Conservation (phyloP, 139 green algal genomes). For the Micromonas commoda region DNA sequence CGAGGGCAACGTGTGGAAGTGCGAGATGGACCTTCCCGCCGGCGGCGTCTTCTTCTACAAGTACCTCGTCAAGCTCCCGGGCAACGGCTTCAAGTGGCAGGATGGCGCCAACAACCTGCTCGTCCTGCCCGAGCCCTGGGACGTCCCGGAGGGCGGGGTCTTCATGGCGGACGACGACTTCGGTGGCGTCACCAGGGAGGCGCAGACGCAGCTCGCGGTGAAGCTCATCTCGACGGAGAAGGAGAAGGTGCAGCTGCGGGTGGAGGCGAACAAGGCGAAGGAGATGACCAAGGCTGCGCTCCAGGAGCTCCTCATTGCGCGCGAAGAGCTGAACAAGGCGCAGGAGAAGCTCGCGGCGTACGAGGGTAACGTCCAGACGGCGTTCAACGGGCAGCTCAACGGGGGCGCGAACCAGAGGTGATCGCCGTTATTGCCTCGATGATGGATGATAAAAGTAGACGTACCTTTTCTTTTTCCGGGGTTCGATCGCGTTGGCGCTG, state of each 20-base stretch:
- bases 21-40: conserved; percentile 20
- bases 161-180: conserved; percentile 20
- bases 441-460: too few relatives aligned
- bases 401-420: background rate
- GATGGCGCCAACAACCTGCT: conserved; percentile 30
- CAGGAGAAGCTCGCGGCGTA: background rate
- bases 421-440: too few relatives aligned
- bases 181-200: background rate
- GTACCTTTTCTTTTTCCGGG: too few relatives aligned
- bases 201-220: background rate
- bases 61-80: conserved; percentile 17
- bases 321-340: conserved; percentile 13
- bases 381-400: background rate
- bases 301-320: conserved; percentile 12
- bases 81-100: conserved; percentile 12
- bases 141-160: background rate
- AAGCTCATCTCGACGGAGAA: conserved; percentile 3
- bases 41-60: conserved; percentile 35
- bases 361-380: background rate
- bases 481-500: background rate
- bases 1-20: conserved; percentile 20
- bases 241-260: conserved; percentile 1
- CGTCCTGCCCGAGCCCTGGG: conserved; percentile 9
- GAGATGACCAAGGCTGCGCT: conserved; percentile 19
- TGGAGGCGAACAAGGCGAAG: background rate